Evolutionary conservation across 345 rosid species (phyloP).

Genomic region (Clarkia xantiana): DNA sequence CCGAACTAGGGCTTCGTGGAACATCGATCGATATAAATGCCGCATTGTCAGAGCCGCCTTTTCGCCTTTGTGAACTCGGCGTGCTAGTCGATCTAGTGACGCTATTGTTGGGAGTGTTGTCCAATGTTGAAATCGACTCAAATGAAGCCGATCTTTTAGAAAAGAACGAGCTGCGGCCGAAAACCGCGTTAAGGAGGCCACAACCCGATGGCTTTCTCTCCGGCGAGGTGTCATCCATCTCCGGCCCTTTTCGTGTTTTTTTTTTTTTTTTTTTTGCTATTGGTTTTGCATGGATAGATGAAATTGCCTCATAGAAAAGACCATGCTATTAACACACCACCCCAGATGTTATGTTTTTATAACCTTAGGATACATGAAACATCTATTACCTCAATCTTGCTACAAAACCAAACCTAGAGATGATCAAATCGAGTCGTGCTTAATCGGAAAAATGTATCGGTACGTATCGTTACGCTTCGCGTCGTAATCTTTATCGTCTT

Average conservation of each 20-base stretch:
- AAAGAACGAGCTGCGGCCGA: constrained; percentile 50
- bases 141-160: constrained; percentile 43
- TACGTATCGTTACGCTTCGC: too few relatives aligned
- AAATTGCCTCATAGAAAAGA: too few relatives aligned
- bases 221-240: constrained; percentile 26
- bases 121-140: constrained; percentile 21
- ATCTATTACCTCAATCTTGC: too few relatives aligned
- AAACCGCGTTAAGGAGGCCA: constrained; percentile 52
- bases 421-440: too few relatives aligned
- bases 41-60: constrained; percentile 36
- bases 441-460: too few relatives aligned
- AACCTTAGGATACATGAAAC: too few relatives aligned
- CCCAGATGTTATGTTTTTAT: too few relatives aligned
- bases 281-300: background rate
- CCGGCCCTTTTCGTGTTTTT: too few relatives aligned
- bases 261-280: constrained; percentile 13
- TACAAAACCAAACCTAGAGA: too few relatives aligned
- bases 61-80: constrained; percentile 24
- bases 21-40: constrained; percentile 16
- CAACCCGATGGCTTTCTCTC: constrained; percentile 48
- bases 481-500: too few relatives aligned
- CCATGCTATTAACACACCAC: too few relatives aligned
- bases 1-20: constrained; percentile 4
- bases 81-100: constrained; percentile 25
- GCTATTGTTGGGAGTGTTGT: constrained; percentile 12